phyloP scores from a whole-genome alignment of 2,329 filamentous ascomycete genomes.

The Metarhizium robertsii region DNA sequence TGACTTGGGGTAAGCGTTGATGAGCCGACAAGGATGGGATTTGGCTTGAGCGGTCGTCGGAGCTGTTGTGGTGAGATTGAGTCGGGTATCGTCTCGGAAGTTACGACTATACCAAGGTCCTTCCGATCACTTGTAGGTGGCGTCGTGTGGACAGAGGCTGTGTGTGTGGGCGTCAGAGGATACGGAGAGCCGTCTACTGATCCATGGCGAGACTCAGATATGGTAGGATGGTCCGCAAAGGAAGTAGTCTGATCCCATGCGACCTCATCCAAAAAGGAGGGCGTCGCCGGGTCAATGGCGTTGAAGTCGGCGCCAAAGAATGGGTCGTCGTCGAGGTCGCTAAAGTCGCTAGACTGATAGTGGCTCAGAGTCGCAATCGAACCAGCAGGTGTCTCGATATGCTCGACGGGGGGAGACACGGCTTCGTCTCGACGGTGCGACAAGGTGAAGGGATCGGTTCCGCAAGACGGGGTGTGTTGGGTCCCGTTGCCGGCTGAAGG shows the following conservation, averaged over 20 bases:
- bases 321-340: conserved; percentile 38
- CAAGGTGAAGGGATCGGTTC: conserved; percentile 30
- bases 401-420: conserved; percentile 19
- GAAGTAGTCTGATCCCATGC: conserved; percentile 13
- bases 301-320: conserved; percentile 43
- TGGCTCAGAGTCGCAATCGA: conserved; percentile 37
- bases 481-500: conserved; percentile 12
- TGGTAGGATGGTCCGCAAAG: conserved; percentile 2
- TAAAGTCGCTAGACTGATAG: conserved; percentile 40
- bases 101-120: conserved; percentile 14
- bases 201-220: conserved; percentile 5
- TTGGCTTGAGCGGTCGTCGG: conserved; percentile 28
- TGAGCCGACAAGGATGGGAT: conserved; percentile 18
- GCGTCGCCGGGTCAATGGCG: conserved; percentile 28
- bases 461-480: conserved; percentile 18
- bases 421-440: conserved; percentile 26
- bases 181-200: conserved; percentile 19
- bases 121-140: conserved; percentile 29
- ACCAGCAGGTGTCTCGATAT: conserved; percentile 38
- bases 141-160: conserved; percentile 36
- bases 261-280: conserved; percentile 34
- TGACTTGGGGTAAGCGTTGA: conserved; percentile 39
- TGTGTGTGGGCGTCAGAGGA: conserved; percentile 44
- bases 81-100: conserved; percentile 17
- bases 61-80: conserved; percentile 34